Base-by-base conservation (phyloP, 129 eudicot species). In the Gnaphalium uliginosum region DNA sequence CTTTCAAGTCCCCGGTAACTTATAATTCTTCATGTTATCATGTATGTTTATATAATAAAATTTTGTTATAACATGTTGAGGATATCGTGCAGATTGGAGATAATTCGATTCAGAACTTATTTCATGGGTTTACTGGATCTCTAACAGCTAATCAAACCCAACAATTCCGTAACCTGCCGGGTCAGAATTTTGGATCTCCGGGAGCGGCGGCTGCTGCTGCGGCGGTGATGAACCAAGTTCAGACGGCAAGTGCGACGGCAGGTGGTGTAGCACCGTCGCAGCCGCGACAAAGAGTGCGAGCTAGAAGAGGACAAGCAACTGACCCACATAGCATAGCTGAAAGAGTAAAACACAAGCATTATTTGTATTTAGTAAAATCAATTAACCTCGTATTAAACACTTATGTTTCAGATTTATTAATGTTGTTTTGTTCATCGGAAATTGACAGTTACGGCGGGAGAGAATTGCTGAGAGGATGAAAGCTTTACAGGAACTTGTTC, bases 381-480 rank as follows among this genome's bases (percentile, higher is more conserved):
- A n/a, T 54, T 5, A 17, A 54, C 60, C 22, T 54, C 60, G 61
- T 56, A 56, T 21, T 56, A 2, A 6, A 2, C 13, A n/a, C 25
- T 2, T 17, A n/a, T 21, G 3, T 46, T 46, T 46, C n/a, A 6
- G 18, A 46, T 2, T 11, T 14, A 14, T 46, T 46, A 46, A 46
- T 14, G 18, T 3, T 46, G n/a, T 43, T 43, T 13, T 14, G 17
- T 46, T 46, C 18, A 65, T 37, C 21, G 64, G 63, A 57, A 21
- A 46, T 63, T 71, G 82, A 74, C 90, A 90, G 96, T 85, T 90
- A 81, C 87, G 96, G 73, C 86, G 96, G 68, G 96, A 90, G 85
- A 86, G 93, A 72, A 90, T 90, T 73, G 96, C 96, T 19, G 96
- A 90, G 84, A 88, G 96, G 80, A 90, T 90, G 96, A 90, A 90